Conservation (phyloP, 257 asterid genomes). For the Fraxinus anomala region DNA sequence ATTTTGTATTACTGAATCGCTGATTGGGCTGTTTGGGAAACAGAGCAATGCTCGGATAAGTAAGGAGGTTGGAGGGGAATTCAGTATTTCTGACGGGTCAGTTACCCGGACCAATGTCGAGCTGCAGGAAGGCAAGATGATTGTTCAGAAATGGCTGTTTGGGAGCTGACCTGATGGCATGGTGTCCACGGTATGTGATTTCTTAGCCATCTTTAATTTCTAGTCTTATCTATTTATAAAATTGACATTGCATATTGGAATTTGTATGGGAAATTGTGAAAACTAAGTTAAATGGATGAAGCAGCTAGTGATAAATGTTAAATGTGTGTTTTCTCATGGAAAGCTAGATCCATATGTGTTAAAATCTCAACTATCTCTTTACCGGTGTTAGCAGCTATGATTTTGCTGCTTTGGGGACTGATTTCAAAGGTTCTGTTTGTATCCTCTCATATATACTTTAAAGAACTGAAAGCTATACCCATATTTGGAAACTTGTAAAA, state of each 20-base stretch:
- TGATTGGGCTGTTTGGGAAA: too few relatives aligned
- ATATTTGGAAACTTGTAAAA: too few relatives aligned
- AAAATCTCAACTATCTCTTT: too few relatives aligned
- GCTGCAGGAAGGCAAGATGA: neutral
- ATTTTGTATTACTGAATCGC: too few relatives aligned
- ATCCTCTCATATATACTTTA: too few relatives aligned
- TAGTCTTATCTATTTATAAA: neutral
- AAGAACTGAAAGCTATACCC: too few relatives aligned
- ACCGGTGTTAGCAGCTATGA: too few relatives aligned
- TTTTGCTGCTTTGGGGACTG: too few relatives aligned
- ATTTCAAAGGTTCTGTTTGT: too few relatives aligned
- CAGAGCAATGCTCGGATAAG: constrained; percentile 91
- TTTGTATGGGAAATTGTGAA: neutral
- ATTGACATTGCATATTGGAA: neutral
- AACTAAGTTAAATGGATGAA: neutral
- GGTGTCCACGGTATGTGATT: constrained; percentile 53
- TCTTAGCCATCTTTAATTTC: neutral
- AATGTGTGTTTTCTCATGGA: neutral
- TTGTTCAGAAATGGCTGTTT: too few relatives aligned
- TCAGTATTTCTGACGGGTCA: constrained; percentile 79
- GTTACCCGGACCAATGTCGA: constrained; percentile 77
- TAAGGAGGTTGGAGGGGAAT: constrained; percentile 84
- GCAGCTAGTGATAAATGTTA: neutral
- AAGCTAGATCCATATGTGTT: neutral
- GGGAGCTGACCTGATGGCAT: constrained; percentile 94